Base-by-base conservation (phyloP, 495 filamentous ascomycete genomes). In the Lasiosphaeria ovina region DNA sequence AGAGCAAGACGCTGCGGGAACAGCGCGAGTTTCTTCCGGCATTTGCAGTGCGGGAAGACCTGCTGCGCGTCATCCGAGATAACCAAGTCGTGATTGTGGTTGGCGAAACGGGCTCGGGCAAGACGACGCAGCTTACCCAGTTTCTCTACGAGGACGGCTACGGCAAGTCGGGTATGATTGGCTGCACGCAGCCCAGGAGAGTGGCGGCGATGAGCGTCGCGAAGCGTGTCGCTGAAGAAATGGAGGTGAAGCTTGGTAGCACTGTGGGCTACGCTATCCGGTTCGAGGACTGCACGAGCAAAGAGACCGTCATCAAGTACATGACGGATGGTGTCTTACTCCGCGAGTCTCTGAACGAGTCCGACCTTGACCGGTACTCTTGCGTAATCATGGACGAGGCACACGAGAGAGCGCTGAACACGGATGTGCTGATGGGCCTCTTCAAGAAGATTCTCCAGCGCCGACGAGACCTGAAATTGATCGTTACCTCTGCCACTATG, bases 311-410 rank as follows among this genome's bases (percentile, higher is more conserved):
- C 60, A 98, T 99, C 73, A 99, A 99, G 74, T 99, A 99, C 69
- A 97, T 99, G 95, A 99, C 95, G 2, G 95, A 99, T 68, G 95
- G 95, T 74, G 92, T 99, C 6, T 79, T 99, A 32, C 82, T 99
- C 14, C 87, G 95, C 69, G 95, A 99, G 67, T 96, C 90, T 12
- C 83, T 99, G 8, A 89, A 90, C 53, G 92, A 97, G 67, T 82
- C 85, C 14, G 96, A 99, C 69, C 83, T 99, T 31, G 95, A 98
- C 72, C 90, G 90, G 67, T 99, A 99, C 73, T 96, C 93, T 11
- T 96, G 92, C 70, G 92, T 99, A 54, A 99, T 99, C 71, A 97
- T 99, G 94, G 95, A 99, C 73, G 95, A 99, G 77, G 95, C 95
- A 3, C 95, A 99, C 80, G 95, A 99, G 71, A 85, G 95, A 69